Percentiles rank a stretch among this genome's conserved stretches.
Evolutionary conservation across 2,329 filamentous ascomycete genomes (phyloP).

Genomic region (Pseudogymnoascus verrucosus): DNA sequence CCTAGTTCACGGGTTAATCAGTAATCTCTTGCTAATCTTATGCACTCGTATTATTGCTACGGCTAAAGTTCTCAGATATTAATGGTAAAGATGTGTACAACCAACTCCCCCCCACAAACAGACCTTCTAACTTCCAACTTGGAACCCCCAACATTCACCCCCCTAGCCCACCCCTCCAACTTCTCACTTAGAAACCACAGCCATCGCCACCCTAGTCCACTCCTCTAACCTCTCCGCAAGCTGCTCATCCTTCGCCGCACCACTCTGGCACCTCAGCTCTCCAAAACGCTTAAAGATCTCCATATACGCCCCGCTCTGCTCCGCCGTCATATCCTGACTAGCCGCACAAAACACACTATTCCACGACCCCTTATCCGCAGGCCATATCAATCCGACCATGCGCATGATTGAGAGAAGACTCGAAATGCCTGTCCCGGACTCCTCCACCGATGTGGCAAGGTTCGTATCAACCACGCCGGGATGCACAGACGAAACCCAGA

Average conservation of each 20-base stretch:
- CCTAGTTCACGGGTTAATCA: background rate
- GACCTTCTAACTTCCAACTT: too few relatives aligned
- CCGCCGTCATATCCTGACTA: slow-evolving; percentile 30
- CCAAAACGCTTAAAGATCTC: slow-evolving; percentile 26
- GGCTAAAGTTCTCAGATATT: background rate
- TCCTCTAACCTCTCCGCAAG: slow-evolving; percentile 29
- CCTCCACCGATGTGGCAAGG: slow-evolving; percentile 17
- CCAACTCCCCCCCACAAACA: background rate
- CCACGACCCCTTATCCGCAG: slow-evolving; percentile 30
- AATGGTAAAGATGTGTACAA: slow-evolving; percentile 4
- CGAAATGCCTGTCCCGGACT: slow-evolving; percentile 13
- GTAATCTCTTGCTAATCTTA: background rate
- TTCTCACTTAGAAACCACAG: slow-evolving; percentile 12
- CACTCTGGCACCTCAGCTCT: slow-evolving; percentile 29
- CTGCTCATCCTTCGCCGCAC: slow-evolving; percentile 27
- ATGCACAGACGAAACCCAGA: slow-evolving; percentile 33
- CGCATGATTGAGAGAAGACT: slow-evolving; percentile 15
- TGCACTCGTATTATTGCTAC: background rate
- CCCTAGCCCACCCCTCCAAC: background rate
- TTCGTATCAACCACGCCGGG: slow-evolving; percentile 16
- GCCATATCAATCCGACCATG: slow-evolving; percentile 20
- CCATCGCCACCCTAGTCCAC: slow-evolving; percentile 29
- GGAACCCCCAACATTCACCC: too few relatives aligned
- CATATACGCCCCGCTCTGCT: slow-evolving; percentile 31
- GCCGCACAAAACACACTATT: slow-evolving; percentile 32